Evolutionary conservation across 1,284 basidiomycete species (phyloP).

Genomic region (Cryptococcus sp.): DNA sequence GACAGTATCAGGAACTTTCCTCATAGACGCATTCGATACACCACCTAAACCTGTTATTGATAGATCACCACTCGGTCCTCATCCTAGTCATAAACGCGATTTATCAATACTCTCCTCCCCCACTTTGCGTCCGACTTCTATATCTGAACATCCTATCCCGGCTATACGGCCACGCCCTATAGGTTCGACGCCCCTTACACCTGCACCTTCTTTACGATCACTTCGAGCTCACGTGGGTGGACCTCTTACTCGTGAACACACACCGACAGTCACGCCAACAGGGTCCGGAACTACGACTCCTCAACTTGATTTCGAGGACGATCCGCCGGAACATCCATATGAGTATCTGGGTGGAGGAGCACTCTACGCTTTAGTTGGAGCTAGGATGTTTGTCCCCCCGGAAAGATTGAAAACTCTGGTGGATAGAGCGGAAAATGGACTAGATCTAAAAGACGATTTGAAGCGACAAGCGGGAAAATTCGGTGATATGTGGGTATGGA

Average conservation of each 20-base stretch:
- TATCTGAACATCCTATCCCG: not conserved
- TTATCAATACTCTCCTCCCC: not conserved
- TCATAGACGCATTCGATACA: conserved; percentile 33
- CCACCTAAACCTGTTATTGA: conserved; percentile 15
- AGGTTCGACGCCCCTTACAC: not conserved
- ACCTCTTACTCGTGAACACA: not conserved
- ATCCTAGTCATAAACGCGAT: not conserved
- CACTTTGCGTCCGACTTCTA: not conserved
- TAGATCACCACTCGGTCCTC: not conserved
- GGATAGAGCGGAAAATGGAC: conserved; percentile 14
- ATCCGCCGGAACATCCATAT: conserved; percentile 4
- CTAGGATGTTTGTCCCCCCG: conserved; percentile 29
- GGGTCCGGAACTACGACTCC: conserved; percentile 10
- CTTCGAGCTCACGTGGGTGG: not conserved
- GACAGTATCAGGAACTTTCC: conserved; percentile 22
- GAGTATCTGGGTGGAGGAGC: conserved; percentile 37
- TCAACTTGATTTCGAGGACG: conserved; percentile 13
- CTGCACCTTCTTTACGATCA: not conserved
- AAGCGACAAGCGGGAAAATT: conserved; percentile 17
- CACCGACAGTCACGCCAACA: not conserved
- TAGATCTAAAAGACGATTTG: conserved; percentile 17
- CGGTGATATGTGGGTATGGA: conserved; percentile 39
- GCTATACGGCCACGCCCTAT: not conserved
- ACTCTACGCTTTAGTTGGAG: conserved; percentile 35
- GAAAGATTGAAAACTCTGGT: conserved; percentile 21